Evolutionary conservation across 495 filamentous ascomycete genomes (phyloP).

Genomic region (Penicillium pancosmium): DNA sequence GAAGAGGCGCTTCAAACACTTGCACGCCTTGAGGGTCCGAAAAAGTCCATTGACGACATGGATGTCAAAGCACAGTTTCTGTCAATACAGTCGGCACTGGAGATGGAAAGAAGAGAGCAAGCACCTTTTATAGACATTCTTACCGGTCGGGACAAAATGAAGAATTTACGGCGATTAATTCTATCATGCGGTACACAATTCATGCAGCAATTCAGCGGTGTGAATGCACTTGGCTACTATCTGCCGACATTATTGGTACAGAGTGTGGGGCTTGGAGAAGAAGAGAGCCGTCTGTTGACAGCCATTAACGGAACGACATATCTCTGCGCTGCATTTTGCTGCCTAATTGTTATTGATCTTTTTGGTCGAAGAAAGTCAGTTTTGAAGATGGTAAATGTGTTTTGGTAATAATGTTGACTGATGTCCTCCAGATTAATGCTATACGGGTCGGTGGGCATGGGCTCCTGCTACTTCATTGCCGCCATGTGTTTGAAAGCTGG

Average conservation of each 20-base stretch:
- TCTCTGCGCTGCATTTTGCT: conserved; percentile 46
- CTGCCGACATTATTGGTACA: conserved; percentile 45
- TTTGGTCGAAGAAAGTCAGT: neutral
- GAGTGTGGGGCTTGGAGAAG: conserved; percentile 2
- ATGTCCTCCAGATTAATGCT: neutral
- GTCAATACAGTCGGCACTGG: neutral
- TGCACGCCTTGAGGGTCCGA: conserved; percentile 7
- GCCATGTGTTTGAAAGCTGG: neutral
- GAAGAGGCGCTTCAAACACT: conserved; percentile 17
- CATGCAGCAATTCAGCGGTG: conserved; percentile 69
- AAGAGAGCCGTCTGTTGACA: conserved; percentile 49
- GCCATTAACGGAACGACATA: conserved; percentile 48
- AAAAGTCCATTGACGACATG: conserved; percentile 8
- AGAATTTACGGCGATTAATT: conserved; percentile 11
- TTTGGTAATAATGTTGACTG: neutral
- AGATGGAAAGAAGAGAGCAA: conserved; percentile 9
- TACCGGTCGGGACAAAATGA: conserved; percentile 29
- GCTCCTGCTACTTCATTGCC: neutral
- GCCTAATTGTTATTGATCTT: neutral
- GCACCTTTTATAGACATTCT: conserved; percentile 25
- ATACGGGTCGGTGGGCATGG: neutral
- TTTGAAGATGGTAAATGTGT: neutral
- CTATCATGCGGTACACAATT: conserved; percentile 58
- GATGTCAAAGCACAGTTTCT: conserved; percentile 23
- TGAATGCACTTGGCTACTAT: conserved; percentile 81